phyloP scores from a whole-genome alignment of 129 eudicot genomes.

The Solidago caesia region DNA sequence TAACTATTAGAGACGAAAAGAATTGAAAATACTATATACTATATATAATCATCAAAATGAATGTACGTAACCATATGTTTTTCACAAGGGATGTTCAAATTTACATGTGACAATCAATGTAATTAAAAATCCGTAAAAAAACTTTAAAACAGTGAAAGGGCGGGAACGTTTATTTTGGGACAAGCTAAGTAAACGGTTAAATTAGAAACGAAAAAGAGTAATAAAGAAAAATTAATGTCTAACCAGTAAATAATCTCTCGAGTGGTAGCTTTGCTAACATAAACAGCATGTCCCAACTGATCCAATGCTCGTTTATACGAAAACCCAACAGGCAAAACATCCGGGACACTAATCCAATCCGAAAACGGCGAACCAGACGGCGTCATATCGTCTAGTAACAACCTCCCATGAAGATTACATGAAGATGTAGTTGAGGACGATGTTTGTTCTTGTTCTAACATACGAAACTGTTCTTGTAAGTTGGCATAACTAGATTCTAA shows the following conservation, averaged over 20 bases:
- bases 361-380: conserved; percentile 16
- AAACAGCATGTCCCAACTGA: conserved; percentile 75
- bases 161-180: too few species aligned
- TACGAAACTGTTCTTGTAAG: conserved; percentile 51
- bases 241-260: conserved; percentile 73
- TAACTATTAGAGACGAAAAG: too few species aligned
- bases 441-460: conserved; percentile 33
- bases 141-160: background rate
- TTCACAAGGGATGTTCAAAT: too few species aligned
- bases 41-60: too few species aligned
- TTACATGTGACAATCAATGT: background rate
- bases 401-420: conserved; percentile 6
- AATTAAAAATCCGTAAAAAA: too few species aligned
- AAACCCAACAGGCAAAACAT: conserved; percentile 33
- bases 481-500: conserved; percentile 65
- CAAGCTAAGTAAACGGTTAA: too few species aligned
- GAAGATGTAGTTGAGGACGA: background rate
- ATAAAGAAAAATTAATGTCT: background rate
- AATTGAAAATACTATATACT: too few species aligned
- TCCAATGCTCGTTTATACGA: conserved; percentile 71
- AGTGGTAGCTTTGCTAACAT: conserved; percentile 45
- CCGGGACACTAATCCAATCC: conserved; percentile 41
- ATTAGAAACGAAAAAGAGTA: too few species aligned
- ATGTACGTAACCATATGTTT: too few species aligned
- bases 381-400: conserved; percentile 17